Base-by-base conservation (phyloP, 2,329 filamentous ascomycete genomes). In the Microdochium paspali region DNA sequence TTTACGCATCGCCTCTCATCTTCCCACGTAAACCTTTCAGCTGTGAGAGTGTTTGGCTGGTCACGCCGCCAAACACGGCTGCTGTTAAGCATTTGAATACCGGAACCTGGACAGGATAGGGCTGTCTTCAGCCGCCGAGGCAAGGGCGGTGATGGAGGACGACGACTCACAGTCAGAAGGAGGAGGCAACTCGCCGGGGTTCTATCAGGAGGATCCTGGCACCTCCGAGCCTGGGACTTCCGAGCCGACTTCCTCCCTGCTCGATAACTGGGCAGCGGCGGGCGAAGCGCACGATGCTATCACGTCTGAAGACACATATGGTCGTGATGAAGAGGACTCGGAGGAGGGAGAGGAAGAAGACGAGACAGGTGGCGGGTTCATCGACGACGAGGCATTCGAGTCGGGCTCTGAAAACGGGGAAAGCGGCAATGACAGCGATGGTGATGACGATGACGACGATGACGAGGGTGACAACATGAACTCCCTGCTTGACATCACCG, bases 301-400 rank as follows among this genome's bases (percentile, higher is more conserved):
- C 15, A 20, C 20, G 10, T 5, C n/a, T n/a, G 12, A 40, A 21
- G 26, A 28, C 23, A 20, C 10, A 5, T 9, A 40, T 12, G 35
- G 23, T 21, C 10, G 18, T 21, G 35, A 40, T 12, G 35, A 3
- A 5, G 15, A 40, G 4, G 18, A 21, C 15, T n/a, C 7, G 31
- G 35, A 15, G 4, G 35, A 21, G 35, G 18, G 13, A 7, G 6
- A 15, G 31, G 13, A 15, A 15, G 13, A n/a, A n/a, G n/a, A n/a
- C n/a, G n/a, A n/a, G n/a, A n/a, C n/a, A n/a, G n/a, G 31, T 30
- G 49, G 55, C 45, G 47, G 13, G 7, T 54, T 65, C 40, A 35
- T 66, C 10, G 62, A 65, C 30, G 43, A 61, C 26, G 61, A 65
- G 44, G 63, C 62, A 9, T 47, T 47, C 10, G 61, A 63, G 44